phyloP scores from a whole-genome alignment of 2,329 filamentous ascomycete species.

The Alternaria brassicicola region DNA sequence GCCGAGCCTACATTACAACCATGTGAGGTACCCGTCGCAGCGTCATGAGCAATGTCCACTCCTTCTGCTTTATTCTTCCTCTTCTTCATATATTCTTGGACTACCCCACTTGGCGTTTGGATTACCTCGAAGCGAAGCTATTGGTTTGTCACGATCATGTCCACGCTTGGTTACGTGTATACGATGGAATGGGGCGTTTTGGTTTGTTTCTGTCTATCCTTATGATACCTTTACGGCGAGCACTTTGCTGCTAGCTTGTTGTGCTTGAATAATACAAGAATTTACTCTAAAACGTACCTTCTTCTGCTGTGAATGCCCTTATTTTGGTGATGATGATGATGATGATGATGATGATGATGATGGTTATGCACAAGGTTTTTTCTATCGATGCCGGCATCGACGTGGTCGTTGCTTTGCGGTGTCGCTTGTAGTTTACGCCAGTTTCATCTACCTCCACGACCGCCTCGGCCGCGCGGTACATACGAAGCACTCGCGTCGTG shows the following conservation, averaged over 20 bases:
- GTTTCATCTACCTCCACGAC: neutral
- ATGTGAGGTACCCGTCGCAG: neutral
- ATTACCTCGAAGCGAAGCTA: neutral
- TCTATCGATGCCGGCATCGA: neutral
- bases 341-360: neutral
- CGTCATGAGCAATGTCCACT: neutral
- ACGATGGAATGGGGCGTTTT: neutral
- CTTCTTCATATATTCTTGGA: neutral
- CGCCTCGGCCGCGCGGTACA: neutral
- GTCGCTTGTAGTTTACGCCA: neutral
- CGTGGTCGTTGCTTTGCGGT: neutral
- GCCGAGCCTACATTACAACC: neutral
- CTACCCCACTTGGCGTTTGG: neutral
- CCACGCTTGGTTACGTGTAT: neutral
- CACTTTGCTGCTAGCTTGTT: neutral
- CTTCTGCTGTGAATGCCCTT: neutral
- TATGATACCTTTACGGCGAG: conserved; percentile 3
- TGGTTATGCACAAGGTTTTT: too few species aligned
- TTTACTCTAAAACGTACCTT: neutral
- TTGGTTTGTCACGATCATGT: neutral
- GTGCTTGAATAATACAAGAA: neutral
- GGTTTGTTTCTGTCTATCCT: neutral
- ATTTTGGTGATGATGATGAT: neutral
- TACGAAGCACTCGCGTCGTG: neutral
- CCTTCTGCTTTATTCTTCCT: neutral